phyloP scores from a whole-genome alignment of 352 stramenopile genomes.

The Elongisporangium senticosum region DNA sequence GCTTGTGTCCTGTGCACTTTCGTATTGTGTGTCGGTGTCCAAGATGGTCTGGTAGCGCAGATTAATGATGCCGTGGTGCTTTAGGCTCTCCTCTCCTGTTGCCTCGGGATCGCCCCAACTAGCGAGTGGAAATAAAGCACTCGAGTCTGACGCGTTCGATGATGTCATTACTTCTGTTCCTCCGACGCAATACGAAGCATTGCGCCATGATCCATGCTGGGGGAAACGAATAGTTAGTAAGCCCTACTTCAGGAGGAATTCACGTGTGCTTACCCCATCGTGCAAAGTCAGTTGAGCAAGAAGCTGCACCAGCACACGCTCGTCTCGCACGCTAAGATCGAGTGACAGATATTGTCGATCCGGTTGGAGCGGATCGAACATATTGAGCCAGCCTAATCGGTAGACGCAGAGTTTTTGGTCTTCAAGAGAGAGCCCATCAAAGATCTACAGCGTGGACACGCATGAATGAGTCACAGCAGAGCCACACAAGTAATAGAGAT shows the following conservation, averaged over 20 bases:
- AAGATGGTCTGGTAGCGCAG: slow-evolving; percentile 30
- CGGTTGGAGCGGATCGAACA: slow-evolving; percentile 69
- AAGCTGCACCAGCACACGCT: slow-evolving; percentile 74
- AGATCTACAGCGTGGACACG: slow-evolving; percentile 26
- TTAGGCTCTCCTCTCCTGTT: slow-evolving; percentile 49
- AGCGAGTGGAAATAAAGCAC: slow-evolving; percentile 23
- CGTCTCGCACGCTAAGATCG: slow-evolving; percentile 64
- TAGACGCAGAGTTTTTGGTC: slow-evolving; percentile 59
- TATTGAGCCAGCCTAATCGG: slow-evolving; percentile 80
- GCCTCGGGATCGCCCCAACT: slow-evolving; percentile 46
- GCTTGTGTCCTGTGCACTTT: slow-evolving; percentile 5
- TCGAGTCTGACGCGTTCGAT: slow-evolving; percentile 3
- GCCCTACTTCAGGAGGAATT: not conserved
- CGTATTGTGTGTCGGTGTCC: not conserved
- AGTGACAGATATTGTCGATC: slow-evolving; percentile 69
- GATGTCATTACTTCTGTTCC: not conserved
- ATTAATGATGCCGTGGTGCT: slow-evolving; percentile 49
- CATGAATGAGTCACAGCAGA: not conserved
- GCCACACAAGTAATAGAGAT: not conserved
- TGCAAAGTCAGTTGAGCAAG: slow-evolving; percentile 62
- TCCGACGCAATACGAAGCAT: slow-evolving; percentile 3
- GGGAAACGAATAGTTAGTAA: not conserved
- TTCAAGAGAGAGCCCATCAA: slow-evolving; percentile 33
- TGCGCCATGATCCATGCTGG: slow-evolving; percentile 4
- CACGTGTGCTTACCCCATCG: slow-evolving; percentile 40